phyloP scores from a whole-genome alignment of 140 eudicot genomes.

The Anethum foeniculum region DNA sequence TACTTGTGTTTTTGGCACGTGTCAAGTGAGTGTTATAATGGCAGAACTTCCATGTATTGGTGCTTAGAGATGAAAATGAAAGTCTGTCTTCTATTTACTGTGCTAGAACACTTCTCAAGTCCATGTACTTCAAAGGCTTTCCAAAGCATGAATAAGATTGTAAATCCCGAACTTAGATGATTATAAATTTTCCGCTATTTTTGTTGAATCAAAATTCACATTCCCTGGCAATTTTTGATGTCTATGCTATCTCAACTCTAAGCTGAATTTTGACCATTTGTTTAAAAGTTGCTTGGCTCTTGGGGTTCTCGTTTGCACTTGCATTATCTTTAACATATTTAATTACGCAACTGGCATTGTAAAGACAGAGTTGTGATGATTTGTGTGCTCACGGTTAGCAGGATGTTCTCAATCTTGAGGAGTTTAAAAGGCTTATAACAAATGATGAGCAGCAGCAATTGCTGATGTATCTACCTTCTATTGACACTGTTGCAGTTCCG shows the following conservation, averaged over 20 bases:
- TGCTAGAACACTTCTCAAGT: not conserved
- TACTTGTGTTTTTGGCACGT: not conserved
- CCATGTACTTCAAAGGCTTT: not conserved
- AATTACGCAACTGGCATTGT: not conserved
- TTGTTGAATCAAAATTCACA: not conserved
- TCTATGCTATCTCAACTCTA: not conserved
- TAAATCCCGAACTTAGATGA: not conserved
- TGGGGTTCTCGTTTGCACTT: not conserved
- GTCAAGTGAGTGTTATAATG: not conserved
- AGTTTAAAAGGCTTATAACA: constrained; percentile 44
- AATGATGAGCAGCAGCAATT: constrained; percentile 67
- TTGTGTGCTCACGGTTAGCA: constrained; percentile 20
- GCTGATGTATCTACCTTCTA: constrained; percentile 51
- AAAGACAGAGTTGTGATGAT: not conserved
- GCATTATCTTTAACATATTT: not conserved
- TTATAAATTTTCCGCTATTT: not conserved
- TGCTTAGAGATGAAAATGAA: not conserved
- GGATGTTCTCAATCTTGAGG: constrained; percentile 76
- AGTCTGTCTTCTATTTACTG: not conserved
- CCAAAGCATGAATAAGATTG: not conserved
- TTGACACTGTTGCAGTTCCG: constrained; percentile 40
- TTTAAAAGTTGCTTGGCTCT: not conserved
- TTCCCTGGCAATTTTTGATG: not conserved
- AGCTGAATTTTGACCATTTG: not conserved
- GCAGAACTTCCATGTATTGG: not conserved